phyloP scores from a whole-genome alignment of 192 early-diverging fungal genomes.

The Linnemannia zychae region DNA sequence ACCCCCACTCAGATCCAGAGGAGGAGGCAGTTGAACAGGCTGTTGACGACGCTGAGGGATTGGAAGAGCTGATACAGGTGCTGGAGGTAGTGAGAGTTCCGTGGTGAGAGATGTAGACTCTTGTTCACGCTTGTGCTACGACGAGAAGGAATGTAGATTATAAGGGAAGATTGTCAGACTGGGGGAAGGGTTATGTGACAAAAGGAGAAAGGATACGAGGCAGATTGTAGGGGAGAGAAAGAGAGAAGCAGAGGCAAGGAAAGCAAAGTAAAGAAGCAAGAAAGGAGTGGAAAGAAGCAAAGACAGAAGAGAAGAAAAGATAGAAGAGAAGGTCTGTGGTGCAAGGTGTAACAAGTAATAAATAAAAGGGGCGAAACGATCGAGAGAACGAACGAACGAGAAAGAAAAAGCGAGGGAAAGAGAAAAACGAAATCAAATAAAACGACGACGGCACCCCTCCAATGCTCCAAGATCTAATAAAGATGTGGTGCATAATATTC shows the following conservation, averaged over 20 bases:
- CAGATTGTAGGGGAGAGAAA: not conserved
- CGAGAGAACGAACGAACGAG: not conserved
- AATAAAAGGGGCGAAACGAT: not conserved
- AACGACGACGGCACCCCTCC: not conserved
- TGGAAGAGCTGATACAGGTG: not conserved
- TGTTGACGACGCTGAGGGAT: not conserved
- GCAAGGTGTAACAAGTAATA: not conserved
- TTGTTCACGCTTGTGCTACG: not conserved
- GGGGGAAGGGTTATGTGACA: not conserved
- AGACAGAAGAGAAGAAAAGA: not conserved
- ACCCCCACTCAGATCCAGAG: not conserved
- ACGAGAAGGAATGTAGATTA: not conserved
- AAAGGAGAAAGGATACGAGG: not conserved
- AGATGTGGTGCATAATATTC: not conserved
- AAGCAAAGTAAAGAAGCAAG: not conserved
- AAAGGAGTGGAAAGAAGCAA: not conserved
- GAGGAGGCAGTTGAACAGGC: not conserved
- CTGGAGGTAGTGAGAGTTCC: not conserved
- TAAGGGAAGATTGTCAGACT: not conserved
- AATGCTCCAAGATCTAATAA: too few relatives aligned
- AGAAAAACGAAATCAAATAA: not conserved
- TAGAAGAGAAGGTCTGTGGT: not conserved
- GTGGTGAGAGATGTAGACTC: not conserved
- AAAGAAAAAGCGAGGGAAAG: slow-evolving; percentile 4
- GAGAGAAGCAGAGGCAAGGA: not conserved